Evolutionary conservation across 2,329 filamentous ascomycete genomes (phyloP).

Genomic region (Epichloe sp.): DNA sequence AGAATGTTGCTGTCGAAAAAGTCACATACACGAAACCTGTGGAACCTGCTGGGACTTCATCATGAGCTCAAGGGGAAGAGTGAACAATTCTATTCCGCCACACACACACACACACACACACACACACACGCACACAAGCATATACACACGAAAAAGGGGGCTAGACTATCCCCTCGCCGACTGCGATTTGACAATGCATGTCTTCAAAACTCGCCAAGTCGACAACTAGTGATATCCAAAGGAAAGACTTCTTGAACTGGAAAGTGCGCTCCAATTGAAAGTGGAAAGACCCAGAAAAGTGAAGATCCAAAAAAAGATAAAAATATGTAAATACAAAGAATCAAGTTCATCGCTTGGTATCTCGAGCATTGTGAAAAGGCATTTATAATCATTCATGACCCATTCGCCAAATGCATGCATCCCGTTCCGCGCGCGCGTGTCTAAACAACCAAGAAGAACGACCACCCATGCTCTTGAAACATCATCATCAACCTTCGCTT

Average conservation of each 20-base stretch:
- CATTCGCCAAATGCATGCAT: constrained; percentile 14
- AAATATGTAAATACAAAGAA: constrained; percentile 19
- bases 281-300: constrained; percentile 6
- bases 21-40: constrained; percentile 73
- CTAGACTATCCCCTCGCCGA: background rate
- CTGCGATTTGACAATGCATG: constrained; percentile 10
- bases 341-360: constrained; percentile 23
- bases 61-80: constrained; percentile 19
- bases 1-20: constrained; percentile 70
- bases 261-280: constrained; percentile 7
- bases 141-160: background rate
- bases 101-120: background rate
- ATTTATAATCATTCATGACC: constrained; percentile 13
- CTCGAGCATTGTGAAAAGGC: constrained; percentile 15
- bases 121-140: too few species aligned
- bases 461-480: constrained; percentile 1
- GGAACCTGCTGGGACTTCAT: constrained; percentile 40
- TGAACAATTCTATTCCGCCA: background rate
- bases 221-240: constrained; percentile 9
- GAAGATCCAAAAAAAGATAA: constrained; percentile 8
- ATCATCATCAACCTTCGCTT: constrained; percentile 3
- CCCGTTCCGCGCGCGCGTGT: background rate
- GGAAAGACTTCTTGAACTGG: constrained; percentile 6
- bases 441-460: background rate
- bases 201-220: constrained; percentile 6